A percentile compares a stretch with the other conserved stretches of the same genome.
Conservation (phyloP, 495 filamentous ascomycete genomes). For the Aspergillus bertholletiae region DNA sequence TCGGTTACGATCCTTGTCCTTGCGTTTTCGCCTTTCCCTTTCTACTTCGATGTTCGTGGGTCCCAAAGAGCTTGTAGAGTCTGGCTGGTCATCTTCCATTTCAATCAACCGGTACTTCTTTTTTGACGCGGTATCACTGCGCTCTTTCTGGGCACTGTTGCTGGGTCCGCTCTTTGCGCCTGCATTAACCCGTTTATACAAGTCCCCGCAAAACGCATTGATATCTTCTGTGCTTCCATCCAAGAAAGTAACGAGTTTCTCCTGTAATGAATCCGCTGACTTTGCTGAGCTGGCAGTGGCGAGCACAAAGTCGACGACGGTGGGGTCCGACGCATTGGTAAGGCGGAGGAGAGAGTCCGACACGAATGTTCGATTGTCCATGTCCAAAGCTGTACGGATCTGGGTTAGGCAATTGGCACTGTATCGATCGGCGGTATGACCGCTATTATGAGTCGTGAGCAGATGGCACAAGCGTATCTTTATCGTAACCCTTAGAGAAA, state of each 20-base stretch:
- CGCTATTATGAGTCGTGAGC: not conserved
- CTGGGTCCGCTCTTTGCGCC: conserved; percentile 12
- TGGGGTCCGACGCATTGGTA: conserved; percentile 57
- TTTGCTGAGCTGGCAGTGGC: conserved; percentile 55
- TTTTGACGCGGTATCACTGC: conserved; percentile 23
- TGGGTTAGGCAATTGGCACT: not conserved
- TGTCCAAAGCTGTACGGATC: conserved; percentile 2
- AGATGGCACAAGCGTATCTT: not conserved
- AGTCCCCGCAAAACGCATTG: conserved; percentile 48
- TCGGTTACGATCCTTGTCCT: conserved; percentile 40
- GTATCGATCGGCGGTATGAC: not conserved
- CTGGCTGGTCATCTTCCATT: conserved; percentile 69
- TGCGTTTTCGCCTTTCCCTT: conserved; percentile 39
- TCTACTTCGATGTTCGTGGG: conserved; percentile 51
- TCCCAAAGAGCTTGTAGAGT: conserved; percentile 33
- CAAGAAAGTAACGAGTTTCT: conserved; percentile 52
- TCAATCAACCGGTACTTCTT: conserved; percentile 80
- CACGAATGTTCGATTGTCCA: conserved; percentile 45
- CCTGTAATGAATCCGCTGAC: conserved; percentile 48
- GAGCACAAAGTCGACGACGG: conserved; percentile 59
- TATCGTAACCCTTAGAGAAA: not conserved
- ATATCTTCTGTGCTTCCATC: conserved; percentile 50
- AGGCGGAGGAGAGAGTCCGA: conserved; percentile 48
- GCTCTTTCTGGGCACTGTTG: conserved; percentile 12
- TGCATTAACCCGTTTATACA: conserved; percentile 45